Evolutionary conservation across 495 filamentous ascomycete species (phyloP).

Genomic region (Trichoderma orchidacearum): DNA sequence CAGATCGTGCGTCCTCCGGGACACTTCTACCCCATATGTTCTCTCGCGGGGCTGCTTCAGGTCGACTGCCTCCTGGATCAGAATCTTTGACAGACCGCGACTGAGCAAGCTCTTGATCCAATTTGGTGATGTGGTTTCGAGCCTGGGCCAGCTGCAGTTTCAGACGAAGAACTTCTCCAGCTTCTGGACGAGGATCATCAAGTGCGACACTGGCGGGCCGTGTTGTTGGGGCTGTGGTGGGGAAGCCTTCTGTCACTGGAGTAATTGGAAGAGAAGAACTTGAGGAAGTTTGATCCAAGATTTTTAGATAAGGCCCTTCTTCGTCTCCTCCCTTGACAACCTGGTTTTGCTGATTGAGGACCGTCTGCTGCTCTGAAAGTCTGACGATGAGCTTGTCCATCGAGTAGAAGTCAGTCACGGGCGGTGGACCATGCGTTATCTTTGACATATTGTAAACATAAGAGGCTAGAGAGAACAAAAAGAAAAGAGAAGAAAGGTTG

Average conservation of each 20-base stretch:
- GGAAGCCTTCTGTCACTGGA: conserved; percentile 39
- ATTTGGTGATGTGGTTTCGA: conserved; percentile 62
- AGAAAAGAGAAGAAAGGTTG: too few species aligned
- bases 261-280: conserved; percentile 42
- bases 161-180: conserved; percentile 34
- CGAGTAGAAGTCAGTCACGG: conserved; percentile 19
- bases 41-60: conserved; percentile 18
- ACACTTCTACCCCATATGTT: conserved; percentile 38
- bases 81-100: conserved; percentile 31
- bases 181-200: conserved; percentile 13
- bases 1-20: conserved; percentile 54
- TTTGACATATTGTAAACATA: conserved; percentile 31
- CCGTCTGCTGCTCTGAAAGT: conserved; percentile 50
- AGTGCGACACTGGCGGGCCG: conserved; percentile 30
- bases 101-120: conserved; percentile 75
- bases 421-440: conserved; percentile 25
- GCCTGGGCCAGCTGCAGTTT: conserved; percentile 69
- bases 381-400: conserved; percentile 53
- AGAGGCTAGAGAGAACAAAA: conserved; percentile 13
- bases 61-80: conserved; percentile 7
- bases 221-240: conserved; percentile 27
- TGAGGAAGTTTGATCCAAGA: conserved; percentile 31
- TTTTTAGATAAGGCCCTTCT: conserved; percentile 15
- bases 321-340: conserved; percentile 30
- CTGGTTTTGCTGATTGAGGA: conserved; percentile 41